Percentiles rank a stretch among this genome's conserved stretches.
These are phyloP conservation scores for Excoecaria agallocha DNA, from an alignment of 345 rosid species.

Conservation along the genomic window DNA sequence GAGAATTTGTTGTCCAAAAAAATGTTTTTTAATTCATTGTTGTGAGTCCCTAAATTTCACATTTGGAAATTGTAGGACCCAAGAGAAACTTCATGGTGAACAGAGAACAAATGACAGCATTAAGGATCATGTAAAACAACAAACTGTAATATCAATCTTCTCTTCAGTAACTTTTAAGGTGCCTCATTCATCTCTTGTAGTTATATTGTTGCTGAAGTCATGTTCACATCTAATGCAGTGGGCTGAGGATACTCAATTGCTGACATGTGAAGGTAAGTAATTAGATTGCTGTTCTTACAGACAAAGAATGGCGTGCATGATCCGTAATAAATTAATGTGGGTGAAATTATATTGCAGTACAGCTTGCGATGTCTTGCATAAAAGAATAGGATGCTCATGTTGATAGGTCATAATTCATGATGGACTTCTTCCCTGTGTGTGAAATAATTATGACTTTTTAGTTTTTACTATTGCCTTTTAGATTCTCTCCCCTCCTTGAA, in stretches of 20 bases:
- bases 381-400: too few relatives aligned
- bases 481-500: constrained; percentile 35
- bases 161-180: neutral
- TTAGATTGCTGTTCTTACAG: neutral
- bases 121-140: constrained; percentile 33
- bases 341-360: neutral
- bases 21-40: too few relatives aligned
- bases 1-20: too few relatives aligned
- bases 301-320: neutral
- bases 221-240: constrained; percentile 35
- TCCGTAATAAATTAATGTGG: neutral
- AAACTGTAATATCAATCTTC: constrained; percentile 34
- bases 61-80: constrained; percentile 36
- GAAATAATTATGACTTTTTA: neutral
- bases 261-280: constrained; percentile 41
- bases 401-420: neutral
- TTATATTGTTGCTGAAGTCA: constrained; percentile 16
- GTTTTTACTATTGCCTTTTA: constrained; percentile 19
- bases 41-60: neutral
- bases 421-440: neutral
- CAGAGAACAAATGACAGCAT: constrained; percentile 27
- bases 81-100: constrained; percentile 35
- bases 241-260: constrained; percentile 29
- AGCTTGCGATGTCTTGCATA: neutral
- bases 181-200: neutral